These are phyloP conservation scores for Dendrobium chrysotoxum DNA, from an alignment of 106 monocot species.

Conservation along the genomic window DNA sequence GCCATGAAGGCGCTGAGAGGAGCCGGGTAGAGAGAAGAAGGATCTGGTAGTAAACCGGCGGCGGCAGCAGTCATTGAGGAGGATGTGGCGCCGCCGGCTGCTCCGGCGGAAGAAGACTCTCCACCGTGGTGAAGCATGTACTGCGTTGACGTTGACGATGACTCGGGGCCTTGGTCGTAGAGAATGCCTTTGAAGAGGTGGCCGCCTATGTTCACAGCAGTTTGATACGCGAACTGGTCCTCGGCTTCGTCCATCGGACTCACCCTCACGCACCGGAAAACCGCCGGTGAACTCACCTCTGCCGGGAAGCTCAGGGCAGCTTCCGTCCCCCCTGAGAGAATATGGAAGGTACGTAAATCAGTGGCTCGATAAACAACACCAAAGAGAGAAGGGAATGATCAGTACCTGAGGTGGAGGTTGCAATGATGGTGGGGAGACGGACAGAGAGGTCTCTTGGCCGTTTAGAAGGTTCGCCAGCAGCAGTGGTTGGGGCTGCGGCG, in stretches of 20 bases:
- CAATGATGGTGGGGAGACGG: neutral
- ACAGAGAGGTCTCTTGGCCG: conserved; percentile 31
- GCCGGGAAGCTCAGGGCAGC: conserved; percentile 41
- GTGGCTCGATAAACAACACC: neutral
- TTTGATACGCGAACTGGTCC: conserved; percentile 80
- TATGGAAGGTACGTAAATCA: neutral
- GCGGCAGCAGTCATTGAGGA: conserved; percentile 15
- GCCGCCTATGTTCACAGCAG: conserved; percentile 74
- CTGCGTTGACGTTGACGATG: conserved; percentile 9
- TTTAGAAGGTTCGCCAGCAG: conserved; percentile 37
- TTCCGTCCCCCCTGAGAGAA: conserved; percentile 27
- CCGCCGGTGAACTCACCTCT: conserved; percentile 73
- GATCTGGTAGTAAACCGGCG: neutral
- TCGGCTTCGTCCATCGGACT: conserved; percentile 75
- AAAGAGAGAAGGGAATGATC: neutral
- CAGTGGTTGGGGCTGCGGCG: neutral
- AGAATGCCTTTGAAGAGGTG: conserved; percentile 82
- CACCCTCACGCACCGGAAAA: conserved; percentile 81
- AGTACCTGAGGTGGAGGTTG: neutral
- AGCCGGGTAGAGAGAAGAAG: conserved; percentile 3
- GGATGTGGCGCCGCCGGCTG: conserved; percentile 8
- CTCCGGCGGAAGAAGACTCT: conserved; percentile 37
- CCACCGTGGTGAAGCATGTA: conserved; percentile 17
- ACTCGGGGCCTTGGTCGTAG: conserved; percentile 66
- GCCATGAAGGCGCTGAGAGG: conserved; percentile 10